Evolutionary conservation across 805 yeast species (phyloP).

Genomic region (Alloascoidea africana): DNA sequence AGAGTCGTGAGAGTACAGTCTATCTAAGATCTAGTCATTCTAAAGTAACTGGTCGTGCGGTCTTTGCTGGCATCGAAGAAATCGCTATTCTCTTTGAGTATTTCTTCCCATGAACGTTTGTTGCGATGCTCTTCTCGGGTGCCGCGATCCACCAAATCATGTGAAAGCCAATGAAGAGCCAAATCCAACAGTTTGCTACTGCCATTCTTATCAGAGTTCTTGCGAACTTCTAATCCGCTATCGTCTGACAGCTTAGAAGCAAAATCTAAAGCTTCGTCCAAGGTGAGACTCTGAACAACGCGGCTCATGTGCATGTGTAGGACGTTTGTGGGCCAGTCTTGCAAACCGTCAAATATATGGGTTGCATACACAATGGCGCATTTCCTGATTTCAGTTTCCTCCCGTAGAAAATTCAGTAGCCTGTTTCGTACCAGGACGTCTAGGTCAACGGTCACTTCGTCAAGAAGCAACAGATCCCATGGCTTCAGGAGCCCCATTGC

Average conservation of each 20-base stretch:
- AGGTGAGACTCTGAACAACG: constrained; percentile 18
- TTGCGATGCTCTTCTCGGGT: constrained; percentile 30
- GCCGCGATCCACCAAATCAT: constrained; percentile 34
- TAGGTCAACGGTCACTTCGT: constrained; percentile 93
- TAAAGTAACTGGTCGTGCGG: constrained; percentile 7
- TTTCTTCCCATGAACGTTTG: background rate
- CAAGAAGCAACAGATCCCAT: constrained; percentile 77
- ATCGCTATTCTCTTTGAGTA: background rate
- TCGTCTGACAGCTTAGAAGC: constrained; percentile 1
- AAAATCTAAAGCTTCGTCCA: constrained; percentile 15
- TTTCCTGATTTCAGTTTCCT: constrained; percentile 56
- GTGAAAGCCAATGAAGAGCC: constrained; percentile 19
- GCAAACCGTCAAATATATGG: constrained; percentile 91
- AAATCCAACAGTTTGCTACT: constrained; percentile 18
- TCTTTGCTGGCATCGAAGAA: constrained; percentile 6
- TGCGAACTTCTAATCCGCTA: constrained; percentile 8
- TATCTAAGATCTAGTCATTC: background rate
- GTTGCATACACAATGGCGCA: constrained; percentile 86
- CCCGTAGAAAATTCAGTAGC: constrained; percentile 49
- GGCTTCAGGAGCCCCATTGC: constrained; percentile 89
- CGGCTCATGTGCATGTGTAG: constrained; percentile 70
- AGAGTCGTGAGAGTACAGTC: background rate
- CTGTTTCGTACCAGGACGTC: constrained; percentile 83
- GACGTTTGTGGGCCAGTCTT: constrained; percentile 77
- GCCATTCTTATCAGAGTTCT: constrained; percentile 5